Evolutionary conservation across 495 filamentous ascomycete species (phyloP).

Genomic region (Aspergillus hancockii): DNA sequence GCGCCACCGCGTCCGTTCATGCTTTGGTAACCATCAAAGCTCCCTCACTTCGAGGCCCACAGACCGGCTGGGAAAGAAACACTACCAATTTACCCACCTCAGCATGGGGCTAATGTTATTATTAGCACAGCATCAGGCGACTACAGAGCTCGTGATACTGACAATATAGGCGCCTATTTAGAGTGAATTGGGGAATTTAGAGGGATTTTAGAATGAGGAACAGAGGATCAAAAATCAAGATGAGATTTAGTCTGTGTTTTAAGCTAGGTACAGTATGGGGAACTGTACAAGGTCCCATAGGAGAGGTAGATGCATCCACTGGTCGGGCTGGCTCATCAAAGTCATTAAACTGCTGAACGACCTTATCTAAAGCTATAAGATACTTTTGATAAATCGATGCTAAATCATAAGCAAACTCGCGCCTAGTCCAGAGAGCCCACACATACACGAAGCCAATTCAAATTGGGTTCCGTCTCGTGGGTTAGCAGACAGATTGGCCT

Average conservation of each 20-base stretch:
- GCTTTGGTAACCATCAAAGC: too few relatives aligned
- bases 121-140: too few relatives aligned
- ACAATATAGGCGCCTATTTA: too few relatives aligned
- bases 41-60: neutral
- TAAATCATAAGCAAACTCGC: conserved; percentile 15
- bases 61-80: neutral
- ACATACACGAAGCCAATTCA: neutral
- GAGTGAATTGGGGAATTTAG: too few relatives aligned
- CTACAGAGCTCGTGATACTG: too few relatives aligned
- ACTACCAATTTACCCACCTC: neutral
- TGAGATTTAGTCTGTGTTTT: too few relatives aligned
- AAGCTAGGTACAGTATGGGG: neutral
- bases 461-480: conserved; percentile 4
- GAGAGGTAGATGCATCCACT: conserved; percentile 2
- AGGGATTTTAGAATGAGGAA: too few relatives aligned
- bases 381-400: conserved; percentile 36
- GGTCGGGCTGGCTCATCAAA: conserved; percentile 22
- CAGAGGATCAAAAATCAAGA: too few relatives aligned
- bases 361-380: conserved; percentile 36
- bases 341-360: conserved; percentile 44
- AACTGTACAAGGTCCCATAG: neutral
- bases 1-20: too few relatives aligned
- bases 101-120: too few relatives aligned
- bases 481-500: conserved; percentile 11
- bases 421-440: conserved; percentile 1